Evolutionary conservation across 768 basidiomycete species (phyloP), one percentile per base, ranked within the genome.

Genomic region (Mycena venus): DNA sequence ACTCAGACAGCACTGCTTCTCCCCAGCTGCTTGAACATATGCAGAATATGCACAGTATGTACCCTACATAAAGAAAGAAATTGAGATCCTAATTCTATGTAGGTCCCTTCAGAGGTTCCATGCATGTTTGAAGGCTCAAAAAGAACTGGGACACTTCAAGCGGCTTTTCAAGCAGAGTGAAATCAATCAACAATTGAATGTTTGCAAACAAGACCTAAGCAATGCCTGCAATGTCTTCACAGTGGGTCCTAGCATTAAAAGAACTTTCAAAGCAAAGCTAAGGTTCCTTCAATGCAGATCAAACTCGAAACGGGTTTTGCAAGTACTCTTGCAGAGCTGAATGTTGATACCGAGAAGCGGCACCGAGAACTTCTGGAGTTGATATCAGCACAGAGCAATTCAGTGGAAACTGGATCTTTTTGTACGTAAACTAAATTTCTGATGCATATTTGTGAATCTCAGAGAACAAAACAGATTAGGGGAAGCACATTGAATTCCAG

Each of bases 101-200:
- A 65, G 64, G n/a, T 53, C 51, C 3, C 64, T 65, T 1, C 47
- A 51, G 23, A 51, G 36, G 38, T 36, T 65, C 7, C 23, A 65
- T 38, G 64, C n/a, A 4, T 65, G 49, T 27, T 23, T 53, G 31
- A 32, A 32, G 23, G 31, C 31, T 7, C 47, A 65, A 53, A 29
- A 65, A 12, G 64, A 53, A 0, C 4, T 65, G 12, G 49, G 64
- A 9, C 34, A 34, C 5, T 53, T 65, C 15, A 65, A 53, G 19
- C 64, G 51, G 6, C 21, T 65, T 15, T 65, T 65, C 34, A 65
- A 65, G 27, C 47, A 65, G 27, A 53, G 49, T 31, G 64, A 65
- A 53, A 32, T 65, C 14, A 9, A 23, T 1, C 47, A 49, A 1
- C 64, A 65, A 27, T 23, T 65, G 21, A 34, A 53, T 14, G 29